These are phyloP conservation scores for Salix brachista DNA, from an alignment of 345 rosid genomes.

Conservation along the genomic window DNA sequence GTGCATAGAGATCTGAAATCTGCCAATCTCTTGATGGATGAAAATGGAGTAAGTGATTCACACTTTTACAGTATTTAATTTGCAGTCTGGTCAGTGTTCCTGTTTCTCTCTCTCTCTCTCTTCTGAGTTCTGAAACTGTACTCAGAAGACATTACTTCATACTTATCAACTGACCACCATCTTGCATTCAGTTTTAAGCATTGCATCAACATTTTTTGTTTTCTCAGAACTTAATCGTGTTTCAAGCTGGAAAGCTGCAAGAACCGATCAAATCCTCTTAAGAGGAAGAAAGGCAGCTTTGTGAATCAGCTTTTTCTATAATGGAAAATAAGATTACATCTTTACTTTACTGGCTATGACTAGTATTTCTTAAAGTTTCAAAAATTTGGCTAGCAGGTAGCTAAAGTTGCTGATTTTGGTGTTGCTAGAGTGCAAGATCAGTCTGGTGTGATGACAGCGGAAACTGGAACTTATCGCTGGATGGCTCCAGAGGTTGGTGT, in stretches of 20 bases:
- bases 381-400: slow-evolving; percentile 37
- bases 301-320: slow-evolving; percentile 7
- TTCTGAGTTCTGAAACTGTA: background rate
- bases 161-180: background rate
- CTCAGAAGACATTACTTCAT: background rate
- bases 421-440: slow-evolving; percentile 60
- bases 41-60: slow-evolving; percentile 49
- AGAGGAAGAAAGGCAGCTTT: background rate
- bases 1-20: slow-evolving; percentile 61
- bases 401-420: slow-evolving; percentile 72
- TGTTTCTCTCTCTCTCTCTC: background rate
- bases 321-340: background rate
- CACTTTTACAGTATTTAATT: slow-evolving; percentile 5
- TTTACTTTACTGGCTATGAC: slow-evolving; percentile 1
- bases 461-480: slow-evolving; percentile 79
- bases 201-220: background rate
- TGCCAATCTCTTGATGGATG: slow-evolving; percentile 73
- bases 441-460: slow-evolving; percentile 71
- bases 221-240: background rate
- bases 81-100: background rate
- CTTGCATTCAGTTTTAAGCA: background rate
- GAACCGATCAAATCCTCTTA: background rate
- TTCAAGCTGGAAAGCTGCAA: background rate
- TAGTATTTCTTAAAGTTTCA: slow-evolving; percentile 7
- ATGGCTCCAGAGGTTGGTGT: slow-evolving; percentile 77